Base-by-base conservation (phyloP, 371 early-diverging fungal genomes). In the Syncephalastrum contaminatum region DNA sequence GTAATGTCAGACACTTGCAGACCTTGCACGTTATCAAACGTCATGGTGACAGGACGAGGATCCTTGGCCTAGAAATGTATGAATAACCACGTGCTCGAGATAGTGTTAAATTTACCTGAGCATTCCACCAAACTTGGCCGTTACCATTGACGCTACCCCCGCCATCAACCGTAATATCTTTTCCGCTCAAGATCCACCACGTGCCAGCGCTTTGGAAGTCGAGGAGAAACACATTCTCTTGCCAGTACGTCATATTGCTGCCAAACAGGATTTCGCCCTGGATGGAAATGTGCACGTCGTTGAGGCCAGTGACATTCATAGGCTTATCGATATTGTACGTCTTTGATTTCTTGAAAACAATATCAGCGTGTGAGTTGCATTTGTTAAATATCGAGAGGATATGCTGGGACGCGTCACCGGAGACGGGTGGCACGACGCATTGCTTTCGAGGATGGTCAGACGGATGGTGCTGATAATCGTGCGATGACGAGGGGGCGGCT, bases 161-260 rank as follows among this genome's bases (percentile, higher is more conserved):
- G 13, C 63, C 63, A 48, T 63, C 53, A 19, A 63, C 43, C 20
- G 21, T 52, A 15, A 58, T 48, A 13, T 58, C 27, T n/a, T 54
- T 52, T 10, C 66, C 66, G 4, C 62, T 53, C 50, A 61, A 50
- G 18, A 62, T 42, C 66, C 66, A 66, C 47, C 42, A 66, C 10
- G 62, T 66, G 21, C 60, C 56, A 14, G 61, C 62, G 46, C 60
- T 66, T 40, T 66, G 66, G 48, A 56, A 64, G 19, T 61, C 52
- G 25, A 65, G 49, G 7, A 53, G 43, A 27, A 55, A 60, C 12
- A 56, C 53, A 43, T 60, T 64, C 13, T 60, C 44, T 30, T 60
- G 60, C 65, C 65, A 64, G n/a, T 40, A 60, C 10, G 51, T 16
- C 21, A 60, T 56, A 8, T 60, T 21, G 19, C 60, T 18, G 30